A percentile compares a stretch with the other conserved stretches of the same genome.
These are phyloP conservation scores for Wickerhamiella pararugosa DNA, from an alignment of 1,139 yeast genomes.

Conservation along the genomic window DNA sequence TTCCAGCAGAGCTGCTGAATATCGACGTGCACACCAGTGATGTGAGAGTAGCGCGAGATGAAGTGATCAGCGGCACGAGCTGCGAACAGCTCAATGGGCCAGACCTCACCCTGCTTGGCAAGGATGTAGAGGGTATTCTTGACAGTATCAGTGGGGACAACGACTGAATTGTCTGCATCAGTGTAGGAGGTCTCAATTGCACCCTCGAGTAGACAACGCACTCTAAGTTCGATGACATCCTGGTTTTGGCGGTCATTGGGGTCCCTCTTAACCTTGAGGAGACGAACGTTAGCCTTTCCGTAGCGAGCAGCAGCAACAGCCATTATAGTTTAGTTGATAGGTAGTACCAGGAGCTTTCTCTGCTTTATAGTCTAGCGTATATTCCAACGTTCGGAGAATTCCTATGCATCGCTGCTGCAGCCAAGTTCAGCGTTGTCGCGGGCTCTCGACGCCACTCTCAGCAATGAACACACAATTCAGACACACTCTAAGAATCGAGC, in stretches of 20 bases:
- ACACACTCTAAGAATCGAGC: no score
- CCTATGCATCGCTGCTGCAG: no score
- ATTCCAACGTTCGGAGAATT: no score
- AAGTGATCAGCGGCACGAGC: conserved; percentile 74
- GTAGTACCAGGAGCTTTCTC: no score
- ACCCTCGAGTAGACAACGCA: conserved; percentile 59
- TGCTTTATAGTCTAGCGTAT: no score
- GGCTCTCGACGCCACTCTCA: no score
- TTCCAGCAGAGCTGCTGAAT: conserved; percentile 68
- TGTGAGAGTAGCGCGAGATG: conserved; percentile 57
- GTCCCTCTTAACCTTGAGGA: conserved; percentile 72
- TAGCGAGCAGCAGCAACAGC: conserved; percentile 35
- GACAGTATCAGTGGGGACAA: conserved; percentile 89
- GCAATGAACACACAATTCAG: no score
- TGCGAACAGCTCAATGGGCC: conserved; percentile 87
- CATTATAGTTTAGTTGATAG: not conserved
- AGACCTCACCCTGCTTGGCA: conserved; percentile 60
- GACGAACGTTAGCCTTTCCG: conserved; percentile 87
- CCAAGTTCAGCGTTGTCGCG: no score
- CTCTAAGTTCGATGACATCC: conserved; percentile 75
- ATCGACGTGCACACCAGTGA: conserved; percentile 50
- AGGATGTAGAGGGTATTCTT: conserved; percentile 73
- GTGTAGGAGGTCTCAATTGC: conserved; percentile 69
- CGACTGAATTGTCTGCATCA: conserved; percentile 69
- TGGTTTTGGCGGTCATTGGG: conserved; percentile 54